Conservation (phyloP, 2,329 filamentous ascomycete species). For the Fusarium zealandicum region DNA sequence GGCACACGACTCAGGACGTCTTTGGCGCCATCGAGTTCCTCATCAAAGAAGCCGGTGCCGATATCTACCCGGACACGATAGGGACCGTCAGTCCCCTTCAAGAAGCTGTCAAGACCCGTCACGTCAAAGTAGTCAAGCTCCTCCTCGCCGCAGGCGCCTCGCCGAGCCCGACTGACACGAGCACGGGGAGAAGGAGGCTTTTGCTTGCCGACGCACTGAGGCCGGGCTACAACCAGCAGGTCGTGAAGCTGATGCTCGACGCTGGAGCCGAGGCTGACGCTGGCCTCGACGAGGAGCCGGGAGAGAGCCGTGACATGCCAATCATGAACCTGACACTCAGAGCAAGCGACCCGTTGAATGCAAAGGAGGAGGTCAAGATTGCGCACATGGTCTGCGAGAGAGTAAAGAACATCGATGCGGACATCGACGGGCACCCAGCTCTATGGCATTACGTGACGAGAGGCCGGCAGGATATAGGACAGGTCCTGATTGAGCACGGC, state of each 20-base stretch:
- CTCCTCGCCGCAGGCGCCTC: conserved; percentile 29
- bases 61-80: conserved; percentile 15
- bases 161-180: conserved; percentile 17
- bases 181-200: conserved; percentile 13
- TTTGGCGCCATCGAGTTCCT: conserved; percentile 24
- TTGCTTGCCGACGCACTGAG: conserved; percentile 19
- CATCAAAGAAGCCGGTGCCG: conserved; percentile 13
- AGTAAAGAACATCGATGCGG: conserved; percentile 14
- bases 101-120: conserved; percentile 10
- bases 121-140: conserved; percentile 18
- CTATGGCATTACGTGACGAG: conserved; percentile 24
- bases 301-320: conserved; percentile 5
- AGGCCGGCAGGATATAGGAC: conserved; percentile 21
- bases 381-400: conserved; percentile 17
- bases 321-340: conserved; percentile 23
- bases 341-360: conserved; percentile 15
- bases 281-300: background rate
- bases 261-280: conserved; percentile 29
- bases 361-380: conserved; percentile 14
- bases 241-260: conserved; percentile 15
- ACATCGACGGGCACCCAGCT: conserved; percentile 18
- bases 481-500: conserved; percentile 20
- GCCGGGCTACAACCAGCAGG: conserved; percentile 1
- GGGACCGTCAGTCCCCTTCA: conserved; percentile 6
- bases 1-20: conserved; percentile 13